Percentiles rank a stretch among this genome's conserved stretches.
Evolutionary conservation across 805 yeast genomes (phyloP).

Genomic region (Kuraishia capsulata): DNA sequence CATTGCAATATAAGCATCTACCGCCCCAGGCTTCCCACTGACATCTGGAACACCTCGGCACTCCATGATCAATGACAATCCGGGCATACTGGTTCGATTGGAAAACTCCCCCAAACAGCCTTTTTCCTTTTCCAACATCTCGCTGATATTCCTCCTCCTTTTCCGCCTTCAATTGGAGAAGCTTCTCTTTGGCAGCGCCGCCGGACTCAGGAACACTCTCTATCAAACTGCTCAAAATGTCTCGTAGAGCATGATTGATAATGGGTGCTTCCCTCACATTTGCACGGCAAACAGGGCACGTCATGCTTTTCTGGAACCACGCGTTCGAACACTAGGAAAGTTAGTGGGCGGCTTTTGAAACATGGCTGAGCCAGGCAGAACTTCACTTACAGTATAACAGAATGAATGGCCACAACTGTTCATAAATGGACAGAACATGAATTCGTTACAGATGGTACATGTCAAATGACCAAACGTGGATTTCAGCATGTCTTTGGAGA

Average conservation of each 20-base stretch:
- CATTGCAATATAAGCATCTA: constrained; percentile 61
- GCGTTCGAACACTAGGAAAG: constrained; percentile 36
- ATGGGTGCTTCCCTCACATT: constrained; percentile 40
- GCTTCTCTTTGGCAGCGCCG: constrained; percentile 10
- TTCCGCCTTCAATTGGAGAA: constrained; percentile 16
- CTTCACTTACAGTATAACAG: constrained; percentile 43
- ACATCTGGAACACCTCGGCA: constrained; percentile 65
- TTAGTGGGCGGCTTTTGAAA: not conserved
- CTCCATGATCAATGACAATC: constrained; percentile 60
- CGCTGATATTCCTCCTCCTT: constrained; percentile 25
- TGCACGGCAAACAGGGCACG: constrained; percentile 65
- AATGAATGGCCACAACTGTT: constrained; percentile 67
- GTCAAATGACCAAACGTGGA: constrained; percentile 15
- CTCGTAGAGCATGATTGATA: constrained; percentile 42
- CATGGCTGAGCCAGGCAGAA: constrained; percentile 4
- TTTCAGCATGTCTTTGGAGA: not conserved
- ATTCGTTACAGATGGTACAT: constrained; percentile 65
- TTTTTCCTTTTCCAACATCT: constrained; percentile 23
- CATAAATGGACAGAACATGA: constrained; percentile 57
- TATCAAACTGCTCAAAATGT: constrained; percentile 30
- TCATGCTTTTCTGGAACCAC: constrained; percentile 49
- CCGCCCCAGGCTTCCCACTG: constrained; percentile 73
- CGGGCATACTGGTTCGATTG: constrained; percentile 38
- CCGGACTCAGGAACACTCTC: constrained; percentile 22
- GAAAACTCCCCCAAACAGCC: constrained; percentile 42